A percentile compares a stretch with the other conserved stretches of the same genome.
phyloP scores from a whole-genome alignment of 345 rosid species.

The Lagerstroemia speciosa region DNA sequence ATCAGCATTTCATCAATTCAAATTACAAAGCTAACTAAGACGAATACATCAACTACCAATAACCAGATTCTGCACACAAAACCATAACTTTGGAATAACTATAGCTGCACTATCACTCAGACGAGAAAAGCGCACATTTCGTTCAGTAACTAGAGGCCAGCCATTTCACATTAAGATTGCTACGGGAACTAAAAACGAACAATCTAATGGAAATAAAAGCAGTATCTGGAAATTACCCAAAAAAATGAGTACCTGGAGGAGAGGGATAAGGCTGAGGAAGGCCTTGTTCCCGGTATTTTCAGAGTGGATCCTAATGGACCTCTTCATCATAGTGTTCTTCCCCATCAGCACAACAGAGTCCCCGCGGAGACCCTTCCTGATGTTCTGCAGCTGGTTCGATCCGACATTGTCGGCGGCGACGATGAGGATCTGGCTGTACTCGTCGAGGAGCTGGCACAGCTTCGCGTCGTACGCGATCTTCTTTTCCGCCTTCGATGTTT shows the following conservation, averaged over 20 bases:
- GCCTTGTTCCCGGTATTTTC: conserved; percentile 59
- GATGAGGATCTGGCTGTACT: conserved; percentile 65
- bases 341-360: conserved; percentile 91
- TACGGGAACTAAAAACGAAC: neutral
- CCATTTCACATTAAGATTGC: neutral
- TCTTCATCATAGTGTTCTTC: conserved; percentile 95
- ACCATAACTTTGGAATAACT: neutral
- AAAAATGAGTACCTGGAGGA: conserved; percentile 53
- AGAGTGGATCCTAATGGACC: conserved; percentile 67
- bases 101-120: neutral
- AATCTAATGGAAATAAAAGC: no score
- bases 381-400: conserved; percentile 84
- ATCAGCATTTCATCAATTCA: neutral
- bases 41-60: neutral
- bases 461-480: conserved; percentile 71
- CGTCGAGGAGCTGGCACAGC: conserved; percentile 72
- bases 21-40: neutral
- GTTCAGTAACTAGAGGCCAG: no score
- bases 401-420: conserved; percentile 90
- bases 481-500: conserved; percentile 66
- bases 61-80: neutral
- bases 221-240: neutral
- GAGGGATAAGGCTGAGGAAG: conserved; percentile 59
- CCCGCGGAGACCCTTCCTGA: conserved; percentile 70
- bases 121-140: no score